Evolutionary conservation across 75 land plant genomes (phyloP).

Genomic region (Pinus albicaulis): DNA sequence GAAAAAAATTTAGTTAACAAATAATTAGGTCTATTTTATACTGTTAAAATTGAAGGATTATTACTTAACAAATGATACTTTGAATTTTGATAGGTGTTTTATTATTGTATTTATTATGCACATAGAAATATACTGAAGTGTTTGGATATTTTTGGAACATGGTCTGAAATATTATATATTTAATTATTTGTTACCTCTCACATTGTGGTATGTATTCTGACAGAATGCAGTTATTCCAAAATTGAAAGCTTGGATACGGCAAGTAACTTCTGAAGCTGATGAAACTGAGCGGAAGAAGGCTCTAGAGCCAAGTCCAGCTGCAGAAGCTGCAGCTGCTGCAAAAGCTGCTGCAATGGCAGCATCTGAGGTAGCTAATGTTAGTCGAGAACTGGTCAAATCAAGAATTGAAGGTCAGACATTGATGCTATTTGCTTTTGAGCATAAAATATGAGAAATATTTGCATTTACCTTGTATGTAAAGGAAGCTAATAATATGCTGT

Average conservation of each 20-base stretch:
- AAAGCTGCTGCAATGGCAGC: constrained; percentile 79
- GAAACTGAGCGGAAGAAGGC: constrained; percentile 23
- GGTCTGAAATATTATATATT: neutral
- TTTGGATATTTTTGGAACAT: neutral
- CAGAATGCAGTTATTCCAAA: constrained; percentile 35
- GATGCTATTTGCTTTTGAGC: neutral
- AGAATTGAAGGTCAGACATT: constrained; percentile 53
- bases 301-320: constrained; percentile 29
- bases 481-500: neutral
- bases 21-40: neutral
- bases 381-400: constrained; percentile 48
- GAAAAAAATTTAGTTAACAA: neutral
- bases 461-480: neutral
- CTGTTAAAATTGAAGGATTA: neutral
- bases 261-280: constrained; percentile 34
- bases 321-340: constrained; percentile 73
- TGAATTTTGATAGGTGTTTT: neutral
- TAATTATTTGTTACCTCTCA: neutral
- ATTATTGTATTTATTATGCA: neutral
- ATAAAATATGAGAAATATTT: neutral
- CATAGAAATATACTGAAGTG: neutral
- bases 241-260: constrained; percentile 66
- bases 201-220: neutral
- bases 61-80: neutral
- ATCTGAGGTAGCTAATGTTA: constrained; percentile 57